Percentiles rank a stretch among this genome's conserved stretches.
These are phyloP conservation scores for Hemileccinum impolitum DNA, from an alignment of 768 basidiomycete species.

Conservation along the genomic window DNA sequence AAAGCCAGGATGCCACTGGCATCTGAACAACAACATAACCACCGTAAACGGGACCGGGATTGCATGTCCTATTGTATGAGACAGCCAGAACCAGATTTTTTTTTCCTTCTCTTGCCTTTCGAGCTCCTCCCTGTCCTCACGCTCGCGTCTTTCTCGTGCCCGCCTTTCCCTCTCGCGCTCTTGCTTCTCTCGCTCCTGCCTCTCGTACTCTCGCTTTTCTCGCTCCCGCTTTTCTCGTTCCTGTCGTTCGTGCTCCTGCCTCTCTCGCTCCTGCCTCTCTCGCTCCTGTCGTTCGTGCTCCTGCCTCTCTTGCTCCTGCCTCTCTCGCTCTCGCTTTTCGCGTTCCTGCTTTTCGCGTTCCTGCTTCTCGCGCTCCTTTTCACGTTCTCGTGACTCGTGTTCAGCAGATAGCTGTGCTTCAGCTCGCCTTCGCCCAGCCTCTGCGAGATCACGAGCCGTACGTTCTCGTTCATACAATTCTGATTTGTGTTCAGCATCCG, in stretches of 20 bases:
- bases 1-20: no score
- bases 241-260: neutral
- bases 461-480: conserved; percentile 26
- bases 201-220: neutral
- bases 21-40: no score
- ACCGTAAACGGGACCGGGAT: no score
- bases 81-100: conserved; percentile 1
- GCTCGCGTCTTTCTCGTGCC: neutral
- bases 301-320: neutral
- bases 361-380: neutral
- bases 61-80: conserved; percentile 6
- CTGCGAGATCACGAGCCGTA: conserved; percentile 23
- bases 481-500: conserved; percentile 16
- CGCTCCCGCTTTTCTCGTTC: neutral
- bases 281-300: neutral
- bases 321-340: neutral
- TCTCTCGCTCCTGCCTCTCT: neutral
- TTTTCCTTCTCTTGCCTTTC: conserved; percentile 4
- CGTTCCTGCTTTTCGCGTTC: neutral
- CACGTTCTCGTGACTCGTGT: conserved; percentile 6
- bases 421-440: conserved; percentile 12
- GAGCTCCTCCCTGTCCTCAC: neutral
- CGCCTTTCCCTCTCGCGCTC: neutral
- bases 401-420: conserved; percentile 20
- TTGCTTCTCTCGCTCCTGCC: neutral